These are phyloP conservation scores for Scedosporium minutisporum DNA, from an alignment of 2,329 filamentous ascomycete species.

Conservation along the genomic window DNA sequence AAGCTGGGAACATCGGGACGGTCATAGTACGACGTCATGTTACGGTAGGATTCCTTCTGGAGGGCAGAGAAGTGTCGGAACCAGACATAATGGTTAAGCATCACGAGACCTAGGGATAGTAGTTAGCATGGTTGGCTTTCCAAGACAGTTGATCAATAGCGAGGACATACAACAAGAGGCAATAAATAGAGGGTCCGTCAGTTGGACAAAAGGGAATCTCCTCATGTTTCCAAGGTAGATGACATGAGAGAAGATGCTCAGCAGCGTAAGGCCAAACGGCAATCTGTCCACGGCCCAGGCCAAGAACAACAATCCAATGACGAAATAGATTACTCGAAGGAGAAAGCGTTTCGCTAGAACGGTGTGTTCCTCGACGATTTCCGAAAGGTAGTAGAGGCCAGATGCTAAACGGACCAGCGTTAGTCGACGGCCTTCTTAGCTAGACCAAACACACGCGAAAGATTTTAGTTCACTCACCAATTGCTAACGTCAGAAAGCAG, in stretches of 20 bases:
- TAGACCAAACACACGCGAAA: neutral
- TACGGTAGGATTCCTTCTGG: conserved; percentile 46
- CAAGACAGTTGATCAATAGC: neutral
- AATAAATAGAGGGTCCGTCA: conserved; percentile 80
- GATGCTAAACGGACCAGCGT: conserved; percentile 47
- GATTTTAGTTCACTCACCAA: conserved; percentile 45
- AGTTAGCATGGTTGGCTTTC: neutral
- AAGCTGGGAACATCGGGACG: conserved; percentile 64
- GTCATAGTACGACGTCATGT: conserved; percentile 53
- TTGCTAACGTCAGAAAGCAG: conserved; percentile 86
- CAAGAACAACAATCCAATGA: conserved; percentile 64
- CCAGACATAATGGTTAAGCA: conserved; percentile 91
- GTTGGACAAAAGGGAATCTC: conserved; percentile 65
- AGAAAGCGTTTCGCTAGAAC: conserved; percentile 85
- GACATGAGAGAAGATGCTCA: conserved; percentile 72
- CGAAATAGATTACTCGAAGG: conserved; percentile 70
- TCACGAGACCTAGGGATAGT: conserved; percentile 56
- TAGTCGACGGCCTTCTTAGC: neutral
- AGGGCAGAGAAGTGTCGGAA: conserved; percentile 79
- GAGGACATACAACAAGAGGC: conserved; percentile 60
- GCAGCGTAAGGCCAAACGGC: conserved; percentile 60
- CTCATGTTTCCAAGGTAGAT: conserved; percentile 83
- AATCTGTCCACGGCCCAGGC: conserved; percentile 80
- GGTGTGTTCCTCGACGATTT: conserved; percentile 95
- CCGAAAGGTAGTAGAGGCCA: conserved; percentile 96